Conservation (phyloP, 139 green algal genomes). For the Coccomyxa sp. region DNA sequence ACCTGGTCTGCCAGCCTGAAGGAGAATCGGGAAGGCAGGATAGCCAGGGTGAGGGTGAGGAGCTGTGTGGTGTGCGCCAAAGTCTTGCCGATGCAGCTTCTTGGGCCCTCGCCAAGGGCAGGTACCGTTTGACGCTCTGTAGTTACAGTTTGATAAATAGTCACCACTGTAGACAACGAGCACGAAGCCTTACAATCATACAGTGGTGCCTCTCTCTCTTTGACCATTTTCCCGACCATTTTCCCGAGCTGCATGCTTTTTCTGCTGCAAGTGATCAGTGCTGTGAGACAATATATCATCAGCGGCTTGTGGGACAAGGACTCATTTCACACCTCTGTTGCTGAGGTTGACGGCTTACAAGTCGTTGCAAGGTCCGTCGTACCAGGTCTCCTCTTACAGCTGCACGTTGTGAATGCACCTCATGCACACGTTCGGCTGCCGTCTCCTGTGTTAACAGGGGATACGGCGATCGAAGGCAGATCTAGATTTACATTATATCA, state of each 20-base stretch:
- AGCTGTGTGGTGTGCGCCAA: constrained; percentile 50
- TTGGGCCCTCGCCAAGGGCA: constrained; percentile 48
- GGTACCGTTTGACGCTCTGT: constrained; percentile 27
- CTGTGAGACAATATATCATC: neutral
- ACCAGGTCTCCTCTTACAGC: too few species aligned
- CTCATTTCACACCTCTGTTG: neutral
- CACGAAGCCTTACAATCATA: neutral
- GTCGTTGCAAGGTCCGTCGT: too few species aligned
- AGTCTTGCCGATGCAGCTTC: constrained; percentile 61
- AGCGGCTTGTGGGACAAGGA: neutral
- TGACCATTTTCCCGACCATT: too few species aligned
- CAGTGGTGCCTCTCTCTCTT: neutral
- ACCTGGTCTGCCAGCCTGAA: constrained; percentile 41
- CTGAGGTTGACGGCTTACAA: too few species aligned
- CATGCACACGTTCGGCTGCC: too few species aligned
- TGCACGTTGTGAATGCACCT: too few species aligned
- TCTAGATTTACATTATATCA: too few species aligned
- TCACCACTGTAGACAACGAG: neutral
- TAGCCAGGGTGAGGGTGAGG: constrained; percentile 31
- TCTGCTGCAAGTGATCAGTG: neutral
- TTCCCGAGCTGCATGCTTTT: neutral
- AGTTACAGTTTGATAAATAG: neutral
- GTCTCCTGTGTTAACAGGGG: too few species aligned
- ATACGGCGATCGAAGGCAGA: too few species aligned
- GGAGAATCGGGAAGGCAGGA: constrained; percentile 34